A percentile compares a stretch with the other conserved stretches of the same genome.
Conservation (phyloP, 306 rosid species). For the Pterocarpus santalinus region DNA sequence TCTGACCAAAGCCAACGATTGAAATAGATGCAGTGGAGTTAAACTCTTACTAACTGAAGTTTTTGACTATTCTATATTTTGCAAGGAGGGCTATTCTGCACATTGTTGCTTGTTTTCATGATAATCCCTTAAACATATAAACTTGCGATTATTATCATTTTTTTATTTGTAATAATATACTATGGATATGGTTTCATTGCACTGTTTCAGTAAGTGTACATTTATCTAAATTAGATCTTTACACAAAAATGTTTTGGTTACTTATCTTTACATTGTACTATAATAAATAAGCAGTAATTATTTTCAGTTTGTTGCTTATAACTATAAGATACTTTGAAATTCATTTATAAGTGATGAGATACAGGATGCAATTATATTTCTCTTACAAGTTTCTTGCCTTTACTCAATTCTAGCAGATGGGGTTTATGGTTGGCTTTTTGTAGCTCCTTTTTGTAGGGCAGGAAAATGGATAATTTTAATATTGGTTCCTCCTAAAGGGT, state of each 20-base stretch:
- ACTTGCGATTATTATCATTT: constrained; percentile 23
- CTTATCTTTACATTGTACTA: neutral
- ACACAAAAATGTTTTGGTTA: neutral
- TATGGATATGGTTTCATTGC: neutral
- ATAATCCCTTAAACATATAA: neutral
- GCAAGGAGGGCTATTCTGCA: neutral
- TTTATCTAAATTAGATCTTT: neutral
- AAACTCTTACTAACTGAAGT: neutral
- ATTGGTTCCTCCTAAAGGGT: neutral
- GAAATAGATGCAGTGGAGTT: constrained; percentile 20
- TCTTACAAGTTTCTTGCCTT: constrained; percentile 13
- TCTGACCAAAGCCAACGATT: constrained; percentile 1
- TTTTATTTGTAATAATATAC: neutral
- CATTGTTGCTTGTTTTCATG: neutral
- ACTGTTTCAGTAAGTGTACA: constrained; percentile 17
- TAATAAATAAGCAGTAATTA: neutral
- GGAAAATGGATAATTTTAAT: neutral
- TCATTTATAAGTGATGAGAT: neutral
- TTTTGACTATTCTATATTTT: constrained; percentile 15
- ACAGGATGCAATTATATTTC: constrained; percentile 3
- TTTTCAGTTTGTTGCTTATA: neutral
- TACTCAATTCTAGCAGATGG: neutral
- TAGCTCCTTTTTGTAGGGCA: neutral
- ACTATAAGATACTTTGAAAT: neutral
- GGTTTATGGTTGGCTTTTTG: neutral